Conservation (phyloP, 345 rosid genomes). For the Pistacia atlantica region DNA sequence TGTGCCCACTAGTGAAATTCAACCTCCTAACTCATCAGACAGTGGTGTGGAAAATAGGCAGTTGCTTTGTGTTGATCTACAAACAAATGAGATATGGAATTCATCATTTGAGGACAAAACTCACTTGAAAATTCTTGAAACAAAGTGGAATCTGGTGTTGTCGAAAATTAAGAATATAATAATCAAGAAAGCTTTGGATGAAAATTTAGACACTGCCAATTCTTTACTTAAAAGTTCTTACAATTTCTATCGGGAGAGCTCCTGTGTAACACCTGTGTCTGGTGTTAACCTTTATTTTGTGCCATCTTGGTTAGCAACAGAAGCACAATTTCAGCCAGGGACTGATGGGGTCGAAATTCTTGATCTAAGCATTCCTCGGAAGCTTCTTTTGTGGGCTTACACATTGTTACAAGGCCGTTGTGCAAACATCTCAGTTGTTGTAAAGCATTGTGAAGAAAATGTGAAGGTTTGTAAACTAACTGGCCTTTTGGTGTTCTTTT, state of each 20-base stretch:
- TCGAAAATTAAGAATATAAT: conserved; percentile 62
- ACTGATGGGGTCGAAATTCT: conserved; percentile 73
- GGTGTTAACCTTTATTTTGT: conserved; percentile 66
- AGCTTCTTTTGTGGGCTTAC: conserved; percentile 95
- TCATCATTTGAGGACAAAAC: conserved; percentile 63
- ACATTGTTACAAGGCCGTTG: conserved; percentile 67
- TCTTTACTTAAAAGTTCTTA: conserved; percentile 74
- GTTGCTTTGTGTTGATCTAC: conserved; percentile 76
- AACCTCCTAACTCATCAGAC: conserved; percentile 38
- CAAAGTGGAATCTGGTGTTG: conserved; percentile 72
- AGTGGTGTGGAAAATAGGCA: conserved; percentile 48
- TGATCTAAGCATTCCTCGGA: conserved; percentile 87
- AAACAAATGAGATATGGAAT: conserved; percentile 65
- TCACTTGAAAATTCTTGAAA: conserved; percentile 55
- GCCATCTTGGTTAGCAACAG: conserved; percentile 49
- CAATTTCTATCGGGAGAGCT: conserved; percentile 84
- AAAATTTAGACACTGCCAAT: conserved; percentile 69
- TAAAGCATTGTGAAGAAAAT: conserved; percentile 89
- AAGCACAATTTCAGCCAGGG: conserved; percentile 48
- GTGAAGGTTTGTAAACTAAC: conserved; percentile 59
- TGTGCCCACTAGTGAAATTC: conserved; percentile 47
- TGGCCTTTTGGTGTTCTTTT: not conserved
- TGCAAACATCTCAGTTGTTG: conserved; percentile 71
- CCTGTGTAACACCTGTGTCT: conserved; percentile 60
- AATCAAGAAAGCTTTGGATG: conserved; percentile 61